Base-by-base conservation (phyloP, 371 early-diverging fungal species). In the Mortierella sp. region DNA sequence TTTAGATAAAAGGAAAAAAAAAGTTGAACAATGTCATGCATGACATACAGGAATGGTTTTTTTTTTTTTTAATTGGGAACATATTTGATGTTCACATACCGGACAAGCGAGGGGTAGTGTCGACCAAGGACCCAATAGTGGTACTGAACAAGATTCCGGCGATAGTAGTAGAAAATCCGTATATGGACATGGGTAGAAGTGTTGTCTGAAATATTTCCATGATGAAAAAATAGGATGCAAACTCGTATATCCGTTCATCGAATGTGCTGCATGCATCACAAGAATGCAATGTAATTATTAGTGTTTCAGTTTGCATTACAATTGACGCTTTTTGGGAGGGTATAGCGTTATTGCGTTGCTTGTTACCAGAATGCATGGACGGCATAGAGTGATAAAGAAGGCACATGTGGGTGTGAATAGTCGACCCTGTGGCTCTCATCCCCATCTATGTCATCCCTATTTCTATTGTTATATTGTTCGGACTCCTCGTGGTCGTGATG, bases 141-240 rank as follows among this genome's bases (percentile, higher is more conserved):
- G 80, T 78, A 21, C 84, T 78, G 19, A 84, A 70, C 10, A 79
- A 57, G 57, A 84, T 80, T 0, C 76, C 84, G 5, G 68, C 67
- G 8, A 68, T 71, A 22, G 84, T 84, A 28, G 80, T 84, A 2
- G 72, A 67, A 52, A 84, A 70, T 1, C 84, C 80, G 28, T 79
- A 84, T 19, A 84, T 47, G 22, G 84, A 84, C 68, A 79, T 72
- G 24, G 72, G 72, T 11, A 84, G 24, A 8, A 84, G 52, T 3
- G 84, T 79, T 1, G 76, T 76, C 53, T 73, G 69, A 69, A 84
- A 84, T 60, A 84, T 76, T 65, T 79, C 76, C 64, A 80, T 76
- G 58, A 84, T 72, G 62, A 84, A 84, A 32, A 84, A 69, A 60
- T 66, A 74, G 6, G 76, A 73, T 15, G 80, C 79, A 70, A 84